These are phyloP conservation scores for Vigna angularis DNA, from an alignment of 306 rosid genomes.

Conservation along the genomic window DNA sequence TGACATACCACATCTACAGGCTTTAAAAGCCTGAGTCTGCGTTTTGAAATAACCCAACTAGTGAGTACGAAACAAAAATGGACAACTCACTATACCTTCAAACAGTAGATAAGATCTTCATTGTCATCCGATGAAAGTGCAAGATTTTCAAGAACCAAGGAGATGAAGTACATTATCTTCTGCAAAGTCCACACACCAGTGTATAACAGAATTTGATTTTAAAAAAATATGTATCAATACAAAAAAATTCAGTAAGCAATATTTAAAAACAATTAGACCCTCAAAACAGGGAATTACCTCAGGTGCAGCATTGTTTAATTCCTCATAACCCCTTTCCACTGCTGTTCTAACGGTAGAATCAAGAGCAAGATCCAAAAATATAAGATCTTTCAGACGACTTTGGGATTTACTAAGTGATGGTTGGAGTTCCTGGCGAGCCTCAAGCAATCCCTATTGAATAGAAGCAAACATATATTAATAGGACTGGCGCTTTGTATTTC, in stretches of 20 bases:
- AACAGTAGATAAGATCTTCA: constrained; percentile 85
- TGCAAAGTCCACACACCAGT: constrained; percentile 57
- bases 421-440: constrained; percentile 87
- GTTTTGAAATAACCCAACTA: background rate
- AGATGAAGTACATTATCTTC: constrained; percentile 87
- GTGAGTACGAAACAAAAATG: constrained; percentile 19
- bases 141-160: constrained; percentile 84
- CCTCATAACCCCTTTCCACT: constrained; percentile 89
- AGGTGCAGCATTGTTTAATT: constrained; percentile 78
- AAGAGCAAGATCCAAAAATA: constrained; percentile 96
- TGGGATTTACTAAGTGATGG: constrained; percentile 73
- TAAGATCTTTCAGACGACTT: constrained; percentile 88
- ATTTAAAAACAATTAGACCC: constrained; percentile 21
- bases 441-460: constrained; percentile 79
- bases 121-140: constrained; percentile 87
- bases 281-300: constrained; percentile 60
- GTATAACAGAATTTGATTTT: constrained; percentile 43
- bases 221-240: background rate
- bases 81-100: constrained; percentile 68
- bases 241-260: constrained; percentile 21
- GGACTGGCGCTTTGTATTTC: background rate
- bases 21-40: constrained; percentile 15
- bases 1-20: background rate
- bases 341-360: constrained; percentile 97
- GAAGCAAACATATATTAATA: constrained; percentile 24